These are phyloP conservation scores for Ophiocordyceps camponoti-saundersi DNA, from an alignment of 2,329 filamentous ascomycete species.

Conservation along the genomic window DNA sequence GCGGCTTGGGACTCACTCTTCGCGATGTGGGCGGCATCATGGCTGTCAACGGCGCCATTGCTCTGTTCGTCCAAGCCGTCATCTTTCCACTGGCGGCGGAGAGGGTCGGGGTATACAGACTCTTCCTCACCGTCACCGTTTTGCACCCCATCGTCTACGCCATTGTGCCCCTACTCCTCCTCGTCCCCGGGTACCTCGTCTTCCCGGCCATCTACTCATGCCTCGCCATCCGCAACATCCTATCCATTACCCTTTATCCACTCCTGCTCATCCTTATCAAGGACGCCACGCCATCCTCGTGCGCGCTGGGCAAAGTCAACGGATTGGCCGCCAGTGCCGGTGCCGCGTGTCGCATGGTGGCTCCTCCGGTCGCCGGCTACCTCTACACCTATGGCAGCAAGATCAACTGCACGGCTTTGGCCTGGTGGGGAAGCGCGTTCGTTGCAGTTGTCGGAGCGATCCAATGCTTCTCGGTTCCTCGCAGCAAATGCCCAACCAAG, in stretches of 20 bases:
- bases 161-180: slow-evolving; percentile 39
- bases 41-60: slow-evolving; percentile 40
- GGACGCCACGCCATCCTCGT: slow-evolving; percentile 40
- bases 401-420: slow-evolving; percentile 40
- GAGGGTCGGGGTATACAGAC: slow-evolving; percentile 38
- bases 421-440: slow-evolving; percentile 45
- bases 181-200: slow-evolving; percentile 32
- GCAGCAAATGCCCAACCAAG: slow-evolving; percentile 9
- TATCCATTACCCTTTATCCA: slow-evolving; percentile 48
- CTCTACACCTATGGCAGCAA: slow-evolving; percentile 43
- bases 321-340: slow-evolving; percentile 48
- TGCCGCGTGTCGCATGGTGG: slow-evolving; percentile 49
- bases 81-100: slow-evolving; percentile 44
- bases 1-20: slow-evolving; percentile 45
- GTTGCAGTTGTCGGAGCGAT: slow-evolving; percentile 38
- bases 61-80: slow-evolving; percentile 40
- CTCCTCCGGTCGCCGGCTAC: slow-evolving; percentile 46
- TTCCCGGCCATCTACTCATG: slow-evolving; percentile 41
- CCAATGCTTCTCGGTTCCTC: slow-evolving; percentile 40
- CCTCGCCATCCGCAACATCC: slow-evolving; percentile 39
- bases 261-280: slow-evolving; percentile 51
- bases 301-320: slow-evolving; percentile 46
- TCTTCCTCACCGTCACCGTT: slow-evolving; percentile 40
- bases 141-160: slow-evolving; percentile 46
- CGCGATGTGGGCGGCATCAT: slow-evolving; percentile 45